Evolutionary conservation across 2,329 filamentous ascomycete species (phyloP).

Genomic region (Xylariaceae sp.): DNA sequence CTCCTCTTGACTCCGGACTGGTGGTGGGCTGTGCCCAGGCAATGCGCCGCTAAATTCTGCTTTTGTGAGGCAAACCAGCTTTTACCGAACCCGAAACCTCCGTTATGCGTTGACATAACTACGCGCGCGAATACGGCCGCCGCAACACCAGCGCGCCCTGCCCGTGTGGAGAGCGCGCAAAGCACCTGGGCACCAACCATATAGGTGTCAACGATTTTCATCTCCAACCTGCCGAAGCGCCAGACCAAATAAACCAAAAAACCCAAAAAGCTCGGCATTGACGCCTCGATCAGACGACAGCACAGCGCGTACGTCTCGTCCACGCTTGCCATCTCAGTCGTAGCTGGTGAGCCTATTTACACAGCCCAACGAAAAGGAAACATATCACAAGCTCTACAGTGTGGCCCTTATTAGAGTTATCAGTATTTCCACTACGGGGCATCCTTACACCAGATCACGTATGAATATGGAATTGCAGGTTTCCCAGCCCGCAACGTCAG

Average conservation of each 20-base stretch:
- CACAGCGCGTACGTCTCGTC: too few species aligned
- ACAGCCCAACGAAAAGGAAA: not conserved
- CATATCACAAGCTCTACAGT: not conserved
- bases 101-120: not conserved
- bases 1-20: not conserved
- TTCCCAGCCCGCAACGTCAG: conserved; percentile 9
- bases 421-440: too few species aligned
- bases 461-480: conserved; percentile 2
- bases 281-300: too few species aligned
- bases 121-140: not conserved
- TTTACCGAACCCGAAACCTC: too few species aligned
- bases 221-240: too few species aligned
- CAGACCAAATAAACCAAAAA: too few species aligned
- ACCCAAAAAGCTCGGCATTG: too few species aligned
- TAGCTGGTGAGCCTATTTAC: not conserved
- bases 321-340: too few species aligned
- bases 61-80: not conserved
- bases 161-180: too few species aligned
- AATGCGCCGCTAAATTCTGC: not conserved
- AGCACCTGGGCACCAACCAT: too few species aligned
- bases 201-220: too few species aligned
- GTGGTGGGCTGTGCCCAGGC: not conserved
- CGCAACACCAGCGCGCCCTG: not conserved
- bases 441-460: too few species aligned
- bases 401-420: not conserved